Evolutionary conservation across 2,329 filamentous ascomycete genomes (phyloP), one percentile per base, ranked within the genome.

Genomic region (Fusarium odoratissimum): DNA sequence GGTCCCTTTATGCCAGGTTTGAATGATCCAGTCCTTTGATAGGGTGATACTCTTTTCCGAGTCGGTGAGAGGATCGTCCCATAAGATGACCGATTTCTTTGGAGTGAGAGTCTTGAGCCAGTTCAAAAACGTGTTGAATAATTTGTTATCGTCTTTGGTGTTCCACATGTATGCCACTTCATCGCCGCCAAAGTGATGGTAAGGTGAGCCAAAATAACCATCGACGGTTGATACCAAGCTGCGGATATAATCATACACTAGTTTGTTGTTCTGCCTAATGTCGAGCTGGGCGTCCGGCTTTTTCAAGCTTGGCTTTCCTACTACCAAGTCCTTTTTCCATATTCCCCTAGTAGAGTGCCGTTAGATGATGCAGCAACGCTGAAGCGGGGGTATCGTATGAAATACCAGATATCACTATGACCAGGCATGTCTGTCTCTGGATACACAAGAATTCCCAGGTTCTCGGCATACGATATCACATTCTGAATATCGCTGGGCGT

Each of bases 371-470:
- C 3, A 2, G 21, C 7, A 13, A 13, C 1, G 6, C 1, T 6
- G 4, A 21, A 31, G 10, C 5, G 5, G 5, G 3, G 2, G 3
- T 4, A 9, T 14, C 5, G 8, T 5, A 8, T 4, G 30, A 37
- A 42, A 4, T 64, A 66, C 64, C 54, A 67, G 14, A 67, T 67
- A 13, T 67, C 64, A 5, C 45, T 52, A 6, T 67, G 64, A 0
- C 64, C 64, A 42, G 64, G 64, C 63, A 67, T 61, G 13, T 67
- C 64, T 2, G 64, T 67, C 25, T 67, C 64, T 0, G 64, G 64
- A 42, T 61, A 67, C 2, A 67, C 64, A 16, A 31, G 21, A 7
- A 67, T 62, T 0, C 46, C 64, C 8, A 67, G 6, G 9, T 25
- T 31, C 3, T 62, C 40, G 0, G 35, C 64, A 30, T 67, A 23